A percentile compares a stretch with the other conserved stretches of the same genome.
phyloP scores from a whole-genome alignment of 768 basidiomycete species.

The Boletus tylopilopsis region DNA sequence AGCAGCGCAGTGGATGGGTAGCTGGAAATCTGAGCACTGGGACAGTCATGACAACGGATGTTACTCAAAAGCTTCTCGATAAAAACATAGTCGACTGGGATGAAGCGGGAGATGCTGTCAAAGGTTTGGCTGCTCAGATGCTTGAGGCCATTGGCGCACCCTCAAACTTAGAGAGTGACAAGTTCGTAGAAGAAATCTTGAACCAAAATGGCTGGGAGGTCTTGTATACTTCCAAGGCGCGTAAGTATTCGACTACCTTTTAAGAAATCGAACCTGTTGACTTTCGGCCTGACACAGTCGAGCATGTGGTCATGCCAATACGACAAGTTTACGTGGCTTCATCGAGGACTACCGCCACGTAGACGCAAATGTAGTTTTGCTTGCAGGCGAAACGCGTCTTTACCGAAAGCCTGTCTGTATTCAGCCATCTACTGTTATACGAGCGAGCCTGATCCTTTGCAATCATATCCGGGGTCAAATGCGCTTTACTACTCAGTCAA shows the following conservation, averaged over 20 bases:
- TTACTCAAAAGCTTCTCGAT: constrained; percentile 20
- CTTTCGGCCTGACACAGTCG: constrained; percentile 27
- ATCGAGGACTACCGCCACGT: constrained; percentile 34
- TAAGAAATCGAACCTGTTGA: neutral
- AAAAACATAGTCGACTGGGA: constrained; percentile 28
- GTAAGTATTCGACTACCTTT: constrained; percentile 28
- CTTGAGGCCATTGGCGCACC: constrained; percentile 9
- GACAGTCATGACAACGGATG: constrained; percentile 5
- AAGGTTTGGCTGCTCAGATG: constrained; percentile 14
- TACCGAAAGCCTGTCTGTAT: constrained; percentile 24
- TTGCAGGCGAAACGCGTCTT: constrained; percentile 38
- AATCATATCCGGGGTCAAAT: constrained; percentile 20
- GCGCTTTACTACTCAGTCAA: constrained; percentile 22
- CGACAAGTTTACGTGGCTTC: constrained; percentile 37
- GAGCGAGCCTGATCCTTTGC: neutral
- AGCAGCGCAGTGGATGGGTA: constrained; percentile 26
- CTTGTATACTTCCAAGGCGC: constrained; percentile 38
- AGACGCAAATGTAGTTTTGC: constrained; percentile 34
- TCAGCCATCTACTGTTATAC: neutral
- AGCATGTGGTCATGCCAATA: constrained; percentile 35
- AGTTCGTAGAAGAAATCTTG: constrained; percentile 29
- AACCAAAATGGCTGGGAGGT: constrained; percentile 36
- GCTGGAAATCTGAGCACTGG: constrained; percentile 13
- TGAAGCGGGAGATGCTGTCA: constrained; percentile 24
- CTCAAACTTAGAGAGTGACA: constrained; percentile 22